Evolutionary conservation across 2,329 filamentous ascomycete genomes (phyloP), one percentile per base, ranked within the genome.

Genomic region (Penicillium sumatraense): DNA sequence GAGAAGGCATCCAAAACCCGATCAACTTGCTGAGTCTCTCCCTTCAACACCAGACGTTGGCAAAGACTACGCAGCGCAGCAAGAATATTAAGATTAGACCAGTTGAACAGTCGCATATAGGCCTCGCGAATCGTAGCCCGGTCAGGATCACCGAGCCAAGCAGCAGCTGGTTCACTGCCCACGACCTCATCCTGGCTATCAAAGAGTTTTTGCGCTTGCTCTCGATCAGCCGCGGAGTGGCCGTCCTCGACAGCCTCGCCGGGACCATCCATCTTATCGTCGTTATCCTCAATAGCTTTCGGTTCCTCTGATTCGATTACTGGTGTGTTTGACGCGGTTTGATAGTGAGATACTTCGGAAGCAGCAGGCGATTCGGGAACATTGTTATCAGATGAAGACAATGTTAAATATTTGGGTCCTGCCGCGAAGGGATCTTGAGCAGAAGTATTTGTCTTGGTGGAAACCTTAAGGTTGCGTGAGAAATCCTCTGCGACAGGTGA

Each of bases 1-100:
- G 95, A 91, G 66, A 98, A 93, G 18, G 90, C 89, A 66, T 96
- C 90, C 60, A 99, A 78, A 56, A 99, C 93, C 29, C 95, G 89
- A 72, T 99, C 95, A 18, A 99, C 91, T 73, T 99, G 93, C 75
- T 99, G 95, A 2, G 93, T 96, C 76, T 99, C 95, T 36, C 90
- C 95, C 63, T 90, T 90, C 54, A 99, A 81, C 4, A 95, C 82
- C 21, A 98, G 81, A 27, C 90, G 88, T 50, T 85, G 85, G 72
- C 95, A 99, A 23, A 99, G 82, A 56, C 88, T 85, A 23, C 95
- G 87, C 60, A 98, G 81, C 7, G 90, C 86, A 33, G 83, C 81
- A 14, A 98, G 81, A 45, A 98, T 88, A 72, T 90, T 96, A 67
- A 89, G 82, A 64, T 89, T 88, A 7, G 84, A 80, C 78, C 95